A percentile compares a stretch with the other conserved stretches of the same genome.
Evolutionary conservation across 352 stramenopile species (phyloP).

Genomic region (Thalassiosira hispida): DNA sequence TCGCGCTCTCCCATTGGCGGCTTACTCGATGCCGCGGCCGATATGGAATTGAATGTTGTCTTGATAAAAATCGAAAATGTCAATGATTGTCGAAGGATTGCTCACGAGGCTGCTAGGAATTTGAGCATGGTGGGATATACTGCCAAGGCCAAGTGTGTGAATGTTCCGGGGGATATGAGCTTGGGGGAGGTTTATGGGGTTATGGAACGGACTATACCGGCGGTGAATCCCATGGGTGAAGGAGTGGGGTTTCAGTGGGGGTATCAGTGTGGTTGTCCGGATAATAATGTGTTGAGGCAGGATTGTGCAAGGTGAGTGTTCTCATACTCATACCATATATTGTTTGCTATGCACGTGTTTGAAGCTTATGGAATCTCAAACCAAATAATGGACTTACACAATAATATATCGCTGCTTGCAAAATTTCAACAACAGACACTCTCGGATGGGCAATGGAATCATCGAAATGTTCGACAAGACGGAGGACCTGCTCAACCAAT

Average conservation of each 20-base stretch:
- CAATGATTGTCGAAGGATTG: conserved; percentile 66
- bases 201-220: conserved; percentile 36
- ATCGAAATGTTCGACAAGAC: conserved; percentile 75
- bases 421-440: conserved; percentile 56
- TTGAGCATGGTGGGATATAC: conserved; percentile 82
- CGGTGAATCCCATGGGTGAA: conserved; percentile 46
- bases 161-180: conserved; percentile 44
- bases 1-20: conserved; percentile 79
- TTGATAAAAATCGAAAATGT: conserved; percentile 78
- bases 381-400: no score
- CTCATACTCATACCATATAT: conserved; percentile 8
- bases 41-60: conserved; percentile 64
- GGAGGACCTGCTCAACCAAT: conserved; percentile 56
- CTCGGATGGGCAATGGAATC: conserved; percentile 71
- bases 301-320: conserved; percentile 75
- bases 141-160: conserved; percentile 59
- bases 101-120: conserved; percentile 74
- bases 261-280: conserved; percentile 71
- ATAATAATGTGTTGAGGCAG: conserved; percentile 75
- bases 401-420: not conserved
- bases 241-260: conserved; percentile 75
- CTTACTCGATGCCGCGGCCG: conserved; percentile 75
- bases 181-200: conserved; percentile 28
- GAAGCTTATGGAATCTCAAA: no score
- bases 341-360: conserved; percentile 3